Base-by-base conservation (phyloP, 2,329 filamentous ascomycete species). In the Fusarium brachygibbosum region DNA sequence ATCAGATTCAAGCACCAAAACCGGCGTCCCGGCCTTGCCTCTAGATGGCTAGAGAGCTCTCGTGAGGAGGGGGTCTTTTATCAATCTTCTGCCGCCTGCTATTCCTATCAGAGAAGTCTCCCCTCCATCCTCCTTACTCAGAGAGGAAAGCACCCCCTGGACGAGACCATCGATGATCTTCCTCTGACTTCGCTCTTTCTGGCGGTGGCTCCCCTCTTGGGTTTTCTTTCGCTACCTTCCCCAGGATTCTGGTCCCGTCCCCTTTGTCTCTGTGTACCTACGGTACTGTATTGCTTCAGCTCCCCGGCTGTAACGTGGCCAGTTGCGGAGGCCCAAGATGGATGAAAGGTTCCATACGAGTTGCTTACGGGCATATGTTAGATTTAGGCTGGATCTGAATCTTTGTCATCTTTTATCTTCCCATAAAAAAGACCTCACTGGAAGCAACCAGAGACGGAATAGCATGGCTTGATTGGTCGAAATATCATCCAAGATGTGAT, bases 1-100 rank as follows among this genome's bases (percentile, higher is more conserved):
- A 74, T 73, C 66, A 73, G 71, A 74, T 74, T 74, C 72, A 73
- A 70, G 45, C 53, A 55, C 58, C 58, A 57, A 37, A 28, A 42
- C 23, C 34, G 23, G 51, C 31, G 37, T 28, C 61, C 23, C 50
- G 37, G 63, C 46, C 53, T 71, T 71, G 31, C 17, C 69, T 71
- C 35, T 44, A 71, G 53, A 52, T n/a, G 61, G 68, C 56, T 71
- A 71, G 69, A 56, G 31, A 62, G 49, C 45, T 46, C 66, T 63
- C 45, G 50, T 58, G 44, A 67, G 37, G 49, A 68, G 62, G 58
- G 58, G 62, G 53, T 42, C 55, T 51, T 54, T 44, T 70, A 70
- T 70, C 67, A 67, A 70, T 70, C 63, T 56, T 65, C 53, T 64
- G 61, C 63, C 63, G 67, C 57, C 31, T 72, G 55, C 69, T 71